Conservation (phyloP, 805 yeast genomes). For the Suhomyces prunicola region DNA sequence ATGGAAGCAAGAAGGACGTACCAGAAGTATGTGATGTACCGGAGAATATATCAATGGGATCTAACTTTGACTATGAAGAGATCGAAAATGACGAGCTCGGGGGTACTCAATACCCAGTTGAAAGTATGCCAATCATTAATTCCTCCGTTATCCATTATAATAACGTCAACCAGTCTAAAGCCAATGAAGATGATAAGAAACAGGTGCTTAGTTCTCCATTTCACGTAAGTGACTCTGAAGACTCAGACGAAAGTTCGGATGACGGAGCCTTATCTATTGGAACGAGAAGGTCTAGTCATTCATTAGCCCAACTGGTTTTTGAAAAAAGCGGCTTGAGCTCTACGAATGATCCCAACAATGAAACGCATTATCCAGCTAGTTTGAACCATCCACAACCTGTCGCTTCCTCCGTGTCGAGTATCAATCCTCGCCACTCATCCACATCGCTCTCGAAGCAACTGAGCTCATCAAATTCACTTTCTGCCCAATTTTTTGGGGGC, state of each 20-base stretch:
- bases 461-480: slow-evolving; percentile 36
- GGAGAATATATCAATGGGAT: slow-evolving; percentile 41
- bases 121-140: slow-evolving; percentile 27
- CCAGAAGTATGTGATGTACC: slow-evolving; percentile 47
- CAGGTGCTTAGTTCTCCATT: slow-evolving; percentile 4
- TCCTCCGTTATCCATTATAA: slow-evolving; percentile 13
- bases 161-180: slow-evolving; percentile 1
- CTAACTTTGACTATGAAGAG: slow-evolving; percentile 37
- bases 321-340: slow-evolving; percentile 16
- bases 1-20: slow-evolving; percentile 25
- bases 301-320: slow-evolving; percentile 42
- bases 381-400: slow-evolving; percentile 23
- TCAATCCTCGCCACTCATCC: slow-evolving; percentile 35
- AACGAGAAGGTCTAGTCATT: slow-evolving; percentile 39
- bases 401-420: slow-evolving; percentile 21
- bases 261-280: slow-evolving; percentile 39
- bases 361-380: slow-evolving; percentile 20
- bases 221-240: slow-evolving; percentile 13
- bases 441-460: slow-evolving; percentile 41
- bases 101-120: not conserved
- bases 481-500: slow-evolving; percentile 36
- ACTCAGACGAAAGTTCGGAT: slow-evolving; percentile 21
- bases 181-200: slow-evolving; percentile 2
- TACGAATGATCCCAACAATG: slow-evolving; percentile 6
- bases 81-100: slow-evolving; percentile 24